phyloP scores from a whole-genome alignment of 345 rosid genomes.

The Hibiscus syriacus region DNA sequence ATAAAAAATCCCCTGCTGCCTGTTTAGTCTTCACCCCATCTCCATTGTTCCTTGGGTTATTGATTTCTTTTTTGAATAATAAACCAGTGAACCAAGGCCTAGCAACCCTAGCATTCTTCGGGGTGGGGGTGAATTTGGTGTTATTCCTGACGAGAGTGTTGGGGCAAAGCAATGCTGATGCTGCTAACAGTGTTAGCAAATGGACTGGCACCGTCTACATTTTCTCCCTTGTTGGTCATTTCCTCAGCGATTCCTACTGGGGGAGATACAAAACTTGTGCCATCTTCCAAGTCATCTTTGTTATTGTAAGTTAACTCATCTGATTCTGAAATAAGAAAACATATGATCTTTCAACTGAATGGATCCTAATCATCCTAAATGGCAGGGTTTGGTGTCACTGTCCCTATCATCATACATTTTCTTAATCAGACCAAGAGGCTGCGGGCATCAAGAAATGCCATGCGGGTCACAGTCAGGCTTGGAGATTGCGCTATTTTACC shows the following conservation, averaged over 20 bases:
- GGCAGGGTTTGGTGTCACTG: constrained; percentile 69
- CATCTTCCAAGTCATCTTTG: constrained; percentile 88
- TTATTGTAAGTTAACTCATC: constrained; percentile 52
- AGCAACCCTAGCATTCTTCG: constrained; percentile 96
- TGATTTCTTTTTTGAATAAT: not conserved
- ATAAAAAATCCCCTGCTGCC: not conserved
- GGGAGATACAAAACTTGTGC: constrained; percentile 99
- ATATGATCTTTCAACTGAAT: not conserved
- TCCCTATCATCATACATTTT: constrained; percentile 77
- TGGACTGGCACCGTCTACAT: constrained; percentile 99
- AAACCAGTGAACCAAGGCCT: constrained; percentile 87
- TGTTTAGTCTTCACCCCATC: not conserved
- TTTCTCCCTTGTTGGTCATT: constrained; percentile 97
- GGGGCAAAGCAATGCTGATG: constrained; percentile 89
- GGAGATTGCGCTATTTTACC: constrained; percentile 72
- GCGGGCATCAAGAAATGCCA: constrained; percentile 58
- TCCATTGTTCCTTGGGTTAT: not conserved
- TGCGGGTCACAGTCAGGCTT: constrained; percentile 64
- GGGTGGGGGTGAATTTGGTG: constrained; percentile 94
- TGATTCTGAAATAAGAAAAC: not conserved
- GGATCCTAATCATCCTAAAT: not conserved
- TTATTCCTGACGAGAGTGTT: constrained; percentile 94
- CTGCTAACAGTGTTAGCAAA: constrained; percentile 96
- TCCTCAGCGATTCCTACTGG: constrained; percentile 98
- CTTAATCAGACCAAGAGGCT: constrained; percentile 73